Conservation (phyloP, 306 rosid genomes). For the Ormosia semicastrata region DNA sequence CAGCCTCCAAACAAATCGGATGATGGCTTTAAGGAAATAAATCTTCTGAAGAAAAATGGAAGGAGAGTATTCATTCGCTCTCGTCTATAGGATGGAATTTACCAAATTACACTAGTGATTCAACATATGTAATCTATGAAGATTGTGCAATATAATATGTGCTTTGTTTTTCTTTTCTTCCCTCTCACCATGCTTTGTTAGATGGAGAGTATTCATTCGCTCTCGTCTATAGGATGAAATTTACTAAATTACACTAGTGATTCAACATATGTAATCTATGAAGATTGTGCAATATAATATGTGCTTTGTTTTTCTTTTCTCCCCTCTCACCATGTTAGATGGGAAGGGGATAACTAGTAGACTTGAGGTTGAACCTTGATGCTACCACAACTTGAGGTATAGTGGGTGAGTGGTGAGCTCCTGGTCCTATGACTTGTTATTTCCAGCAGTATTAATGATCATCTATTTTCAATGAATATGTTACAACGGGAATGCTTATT, state of each 20-base stretch:
- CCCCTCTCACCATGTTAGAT: neutral
- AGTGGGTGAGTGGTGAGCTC: neutral
- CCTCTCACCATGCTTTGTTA: no score
- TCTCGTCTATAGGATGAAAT: slow-evolving; percentile 56
- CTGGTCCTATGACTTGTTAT: neutral
- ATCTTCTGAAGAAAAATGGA: slow-evolving; percentile 34
- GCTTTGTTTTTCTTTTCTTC: neutral
- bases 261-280: neutral
- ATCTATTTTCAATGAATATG: neutral
- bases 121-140: neutral
- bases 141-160: slow-evolving; percentile 8
- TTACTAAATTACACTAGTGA: neutral
- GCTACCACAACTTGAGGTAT: neutral
- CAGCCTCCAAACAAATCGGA: slow-evolving; percentile 42
- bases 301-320: neutral
- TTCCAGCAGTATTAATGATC: neutral
- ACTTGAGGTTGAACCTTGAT: neutral
- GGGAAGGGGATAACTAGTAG: neutral
- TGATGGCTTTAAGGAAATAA: slow-evolving; percentile 40
- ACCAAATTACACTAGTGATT: neutral
- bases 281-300: slow-evolving; percentile 4
- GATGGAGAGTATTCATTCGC: slow-evolving; percentile 65
- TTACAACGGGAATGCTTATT: neutral
- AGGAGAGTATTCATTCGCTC: slow-evolving; percentile 73
- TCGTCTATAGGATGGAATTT: slow-evolving; percentile 45